phyloP scores from a whole-genome alignment of 2,329 filamentous ascomycete genomes.

The Fusarium sp. region DNA sequence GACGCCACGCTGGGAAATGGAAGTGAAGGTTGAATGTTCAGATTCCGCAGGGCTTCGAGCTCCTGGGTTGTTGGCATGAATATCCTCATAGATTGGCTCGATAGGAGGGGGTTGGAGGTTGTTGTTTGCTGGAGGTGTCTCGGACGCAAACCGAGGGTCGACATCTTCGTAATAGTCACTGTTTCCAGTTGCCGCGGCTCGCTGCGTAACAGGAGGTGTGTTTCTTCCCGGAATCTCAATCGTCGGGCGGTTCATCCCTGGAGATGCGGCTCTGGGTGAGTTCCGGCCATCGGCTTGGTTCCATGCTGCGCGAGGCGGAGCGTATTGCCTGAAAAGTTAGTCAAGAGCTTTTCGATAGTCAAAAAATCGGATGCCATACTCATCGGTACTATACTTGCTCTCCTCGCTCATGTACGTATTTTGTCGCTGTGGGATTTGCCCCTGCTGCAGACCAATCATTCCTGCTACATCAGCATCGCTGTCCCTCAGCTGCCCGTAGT shows the following conservation, averaged over 20 bases:
- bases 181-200: slow-evolving; percentile 42
- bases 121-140: slow-evolving; percentile 47
- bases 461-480: slow-evolving; percentile 78
- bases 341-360: slow-evolving; percentile 1
- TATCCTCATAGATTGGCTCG: slow-evolving; percentile 68
- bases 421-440: slow-evolving; percentile 54
- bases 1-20: slow-evolving; percentile 85
- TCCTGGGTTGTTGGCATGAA: slow-evolving; percentile 62
- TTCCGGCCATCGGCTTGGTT: slow-evolving; percentile 57
- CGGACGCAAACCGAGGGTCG: slow-evolving; percentile 82
- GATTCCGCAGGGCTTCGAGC: slow-evolving; percentile 79
- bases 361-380: slow-evolving; percentile 62
- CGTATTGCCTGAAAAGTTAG: slow-evolving; percentile 56
- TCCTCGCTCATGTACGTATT: slow-evolving; percentile 70
- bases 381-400: slow-evolving; percentile 78
- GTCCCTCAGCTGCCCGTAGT: slow-evolving; percentile 64
- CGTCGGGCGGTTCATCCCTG: slow-evolving; percentile 50
- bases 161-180: slow-evolving; percentile 89
- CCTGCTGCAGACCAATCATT: slow-evolving; percentile 77
- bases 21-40: slow-evolving; percentile 88
- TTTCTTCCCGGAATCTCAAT: slow-evolving; percentile 53
- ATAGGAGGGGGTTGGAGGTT: slow-evolving; percentile 47
- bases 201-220: slow-evolving; percentile 48
- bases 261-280: slow-evolving; percentile 60
- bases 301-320: slow-evolving; percentile 68